Evolutionary conservation across 331 rosid species (phyloP).

Genomic region (Malus hybrid): DNA sequence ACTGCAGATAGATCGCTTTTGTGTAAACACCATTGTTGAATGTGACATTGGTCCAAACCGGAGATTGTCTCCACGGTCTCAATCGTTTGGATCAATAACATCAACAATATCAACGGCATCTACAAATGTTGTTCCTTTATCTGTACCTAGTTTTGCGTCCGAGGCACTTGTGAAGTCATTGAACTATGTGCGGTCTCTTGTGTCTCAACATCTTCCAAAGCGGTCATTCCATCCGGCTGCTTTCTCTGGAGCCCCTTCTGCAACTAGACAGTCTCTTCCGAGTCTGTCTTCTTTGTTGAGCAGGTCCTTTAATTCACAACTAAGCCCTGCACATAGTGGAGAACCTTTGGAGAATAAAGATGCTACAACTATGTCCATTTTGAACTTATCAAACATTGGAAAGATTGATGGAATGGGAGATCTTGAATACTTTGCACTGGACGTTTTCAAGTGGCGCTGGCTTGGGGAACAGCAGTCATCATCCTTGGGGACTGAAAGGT

Average conservation of each 20-base stretch:
- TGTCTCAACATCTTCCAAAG: constrained; percentile 80
- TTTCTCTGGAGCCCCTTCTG: constrained; percentile 72
- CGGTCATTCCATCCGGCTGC: constrained; percentile 82
- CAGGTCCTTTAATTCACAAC: constrained; percentile 81
- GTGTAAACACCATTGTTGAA: constrained; percentile 77
- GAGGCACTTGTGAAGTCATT: constrained; percentile 80
- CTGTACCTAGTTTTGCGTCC: constrained; percentile 77
- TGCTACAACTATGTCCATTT: constrained; percentile 40
- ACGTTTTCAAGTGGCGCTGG: constrained; percentile 97
- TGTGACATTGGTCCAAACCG: constrained; percentile 60
- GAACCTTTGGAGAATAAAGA: constrained; percentile 63
- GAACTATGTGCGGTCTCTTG: constrained; percentile 87
- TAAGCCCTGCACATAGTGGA: constrained; percentile 56
- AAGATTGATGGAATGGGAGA: constrained; percentile 56
- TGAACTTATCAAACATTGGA: constrained; percentile 62
- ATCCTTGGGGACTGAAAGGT: constrained; percentile 55
- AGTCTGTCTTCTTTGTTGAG: constrained; percentile 80
- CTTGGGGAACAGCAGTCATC: constrained; percentile 58
- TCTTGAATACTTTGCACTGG: constrained; percentile 60
- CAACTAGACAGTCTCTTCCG: constrained; percentile 80
- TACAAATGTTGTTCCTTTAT: constrained; percentile 51
- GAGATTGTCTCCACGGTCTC: constrained; percentile 48
- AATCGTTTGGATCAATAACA: constrained; percentile 39
- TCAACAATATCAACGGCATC: constrained; percentile 30
- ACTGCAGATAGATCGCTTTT: constrained; percentile 89